Percentiles rank a stretch among this genome's conserved stretches.
phyloP scores from a whole-genome alignment of 1,284 basidiomycete species.

The Anthracocystis walkeri region DNA sequence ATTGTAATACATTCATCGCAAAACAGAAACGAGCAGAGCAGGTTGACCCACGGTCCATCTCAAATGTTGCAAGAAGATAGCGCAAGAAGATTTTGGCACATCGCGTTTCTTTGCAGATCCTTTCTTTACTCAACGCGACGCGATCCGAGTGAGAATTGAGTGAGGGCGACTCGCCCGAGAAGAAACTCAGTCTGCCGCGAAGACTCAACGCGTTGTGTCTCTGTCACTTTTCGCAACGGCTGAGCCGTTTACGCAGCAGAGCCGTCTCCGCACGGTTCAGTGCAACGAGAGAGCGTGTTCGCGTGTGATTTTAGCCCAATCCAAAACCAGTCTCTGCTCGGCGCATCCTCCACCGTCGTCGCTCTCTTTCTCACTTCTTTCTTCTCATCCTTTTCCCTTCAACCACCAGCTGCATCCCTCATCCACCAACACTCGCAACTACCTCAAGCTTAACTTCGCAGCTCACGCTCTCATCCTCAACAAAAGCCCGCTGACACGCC shows the following conservation, averaged over 20 bases:
- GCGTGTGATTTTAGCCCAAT: no score
- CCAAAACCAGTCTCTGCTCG: no score
- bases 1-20: neutral
- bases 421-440: neutral
- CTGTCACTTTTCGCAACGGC: slow-evolving; percentile 19
- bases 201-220: slow-evolving; percentile 1
- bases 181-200: neutral
- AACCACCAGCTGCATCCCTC: no score
- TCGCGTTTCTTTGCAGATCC: neutral
- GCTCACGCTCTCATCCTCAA: no score
- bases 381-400: slow-evolving; percentile 3
- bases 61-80: no score
- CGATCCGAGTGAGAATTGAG: neutral
- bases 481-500: no score
- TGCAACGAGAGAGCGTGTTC: no score
- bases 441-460: no score
- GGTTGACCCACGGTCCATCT: no score
- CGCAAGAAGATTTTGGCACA: no score
- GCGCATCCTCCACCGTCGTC: slow-evolving; percentile 10
- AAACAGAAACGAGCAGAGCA: neutral
- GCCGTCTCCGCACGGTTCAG: neutral
- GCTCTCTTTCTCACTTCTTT: neutral
- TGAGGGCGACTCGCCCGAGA: slow-evolving; percentile 16
- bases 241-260: neutral
- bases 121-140: slow-evolving; percentile 21